Evolutionary conservation across 768 basidiomycete genomes (phyloP).

Genomic region (Chiua virens): DNA sequence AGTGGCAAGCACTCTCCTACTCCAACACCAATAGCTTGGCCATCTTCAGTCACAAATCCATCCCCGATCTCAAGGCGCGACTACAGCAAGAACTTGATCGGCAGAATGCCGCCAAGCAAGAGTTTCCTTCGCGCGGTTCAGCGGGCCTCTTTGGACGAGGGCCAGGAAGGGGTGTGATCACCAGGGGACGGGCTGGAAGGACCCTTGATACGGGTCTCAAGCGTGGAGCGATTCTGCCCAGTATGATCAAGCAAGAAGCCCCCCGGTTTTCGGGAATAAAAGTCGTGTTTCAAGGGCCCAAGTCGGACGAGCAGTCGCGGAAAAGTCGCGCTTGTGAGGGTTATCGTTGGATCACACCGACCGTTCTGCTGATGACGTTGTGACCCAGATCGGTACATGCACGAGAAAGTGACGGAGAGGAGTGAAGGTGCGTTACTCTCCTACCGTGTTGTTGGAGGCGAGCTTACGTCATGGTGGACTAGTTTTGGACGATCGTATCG

Average conservation of each 20-base stretch:
- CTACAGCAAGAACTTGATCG: conserved; percentile 43
- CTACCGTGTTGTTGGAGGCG: background rate
- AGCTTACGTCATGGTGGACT: conserved; percentile 1
- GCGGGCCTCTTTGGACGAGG: conserved; percentile 10
- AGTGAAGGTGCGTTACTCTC: conserved; percentile 61
- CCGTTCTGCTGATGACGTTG: background rate
- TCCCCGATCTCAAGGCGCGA: conserved; percentile 42
- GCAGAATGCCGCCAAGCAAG: conserved; percentile 32
- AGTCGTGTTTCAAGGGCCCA: conserved; percentile 32
- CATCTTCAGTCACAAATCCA: conserved; percentile 48
- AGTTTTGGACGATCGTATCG: conserved; percentile 88
- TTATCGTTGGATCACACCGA: background rate
- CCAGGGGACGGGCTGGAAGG: background rate
- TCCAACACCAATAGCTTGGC: conserved; percentile 34
- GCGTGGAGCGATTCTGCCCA: conserved; percentile 4
- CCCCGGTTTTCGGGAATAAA: conserved; percentile 23
- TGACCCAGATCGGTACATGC: conserved; percentile 83
- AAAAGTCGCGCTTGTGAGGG: conserved; percentile 59
- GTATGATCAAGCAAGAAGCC: conserved; percentile 18
- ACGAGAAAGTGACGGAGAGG: conserved; percentile 82
- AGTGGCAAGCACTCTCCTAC: conserved; percentile 60
- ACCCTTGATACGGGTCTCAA: conserved; percentile 18
- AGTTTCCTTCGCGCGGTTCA: conserved; percentile 26
- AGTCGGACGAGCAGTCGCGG: conserved; percentile 28
- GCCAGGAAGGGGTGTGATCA: conserved; percentile 5